Evolutionary conservation across 306 rosid species (phyloP).

Genomic region (Pterocarpus macrocarpus): DNA sequence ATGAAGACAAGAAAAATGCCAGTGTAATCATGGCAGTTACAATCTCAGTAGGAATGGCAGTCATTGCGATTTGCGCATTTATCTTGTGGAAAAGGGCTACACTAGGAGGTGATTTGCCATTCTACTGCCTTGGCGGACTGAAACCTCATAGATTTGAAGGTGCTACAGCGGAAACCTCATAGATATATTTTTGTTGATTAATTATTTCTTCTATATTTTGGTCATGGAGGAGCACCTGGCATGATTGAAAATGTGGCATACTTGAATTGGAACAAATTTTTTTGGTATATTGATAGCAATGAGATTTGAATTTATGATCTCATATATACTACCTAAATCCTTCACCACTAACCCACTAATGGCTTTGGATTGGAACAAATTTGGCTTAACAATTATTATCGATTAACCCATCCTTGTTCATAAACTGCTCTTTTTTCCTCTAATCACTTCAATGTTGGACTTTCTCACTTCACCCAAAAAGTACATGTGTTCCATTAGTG

Average conservation of each 20-base stretch:
- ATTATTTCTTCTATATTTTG: not conserved
- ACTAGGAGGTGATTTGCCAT: not conserved
- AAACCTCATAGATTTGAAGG: too few species aligned
- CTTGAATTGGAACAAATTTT: too few species aligned
- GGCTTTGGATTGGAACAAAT: not conserved
- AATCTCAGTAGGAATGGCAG: not conserved
- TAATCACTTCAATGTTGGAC: too few species aligned
- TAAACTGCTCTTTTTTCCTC: too few species aligned
- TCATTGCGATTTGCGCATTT: not conserved
- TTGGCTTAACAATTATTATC: not conserved
- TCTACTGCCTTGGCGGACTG: not conserved
- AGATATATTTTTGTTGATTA: not conserved
- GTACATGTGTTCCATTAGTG: not conserved
- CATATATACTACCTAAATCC: too few species aligned
- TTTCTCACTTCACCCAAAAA: not conserved
- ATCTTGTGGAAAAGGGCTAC: not conserved
- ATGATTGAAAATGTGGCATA: not conserved
- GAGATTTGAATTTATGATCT: too few species aligned
- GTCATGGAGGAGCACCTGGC: not conserved
- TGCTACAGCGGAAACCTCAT: too few species aligned
- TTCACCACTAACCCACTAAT: too few species aligned
- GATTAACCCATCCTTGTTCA: not conserved
- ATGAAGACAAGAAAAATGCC: not conserved
- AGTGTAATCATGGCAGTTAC: not conserved
- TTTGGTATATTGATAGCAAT: too few species aligned